These are phyloP conservation scores for Malus orientalis DNA, from an alignment of 306 rosid species.

Conservation along the genomic window DNA sequence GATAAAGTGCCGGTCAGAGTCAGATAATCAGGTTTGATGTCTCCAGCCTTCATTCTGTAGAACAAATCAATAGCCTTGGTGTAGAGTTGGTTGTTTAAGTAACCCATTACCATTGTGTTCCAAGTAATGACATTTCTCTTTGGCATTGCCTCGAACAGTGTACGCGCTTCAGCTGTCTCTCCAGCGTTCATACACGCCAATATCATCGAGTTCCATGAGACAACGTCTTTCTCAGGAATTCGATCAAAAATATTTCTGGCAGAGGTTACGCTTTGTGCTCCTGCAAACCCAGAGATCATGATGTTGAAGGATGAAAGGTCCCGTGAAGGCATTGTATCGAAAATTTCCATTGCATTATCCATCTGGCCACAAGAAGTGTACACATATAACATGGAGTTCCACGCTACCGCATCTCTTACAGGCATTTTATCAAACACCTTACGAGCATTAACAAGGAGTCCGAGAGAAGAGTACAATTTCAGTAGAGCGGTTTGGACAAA, in stretches of 20 bases:
- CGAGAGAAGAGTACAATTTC: neutral
- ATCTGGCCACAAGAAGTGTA: conserved; percentile 19
- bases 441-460: neutral
- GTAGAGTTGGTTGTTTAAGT: conserved; percentile 2
- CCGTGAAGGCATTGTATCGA: conserved; percentile 13
- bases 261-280: neutral
- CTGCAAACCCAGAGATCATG: conserved; percentile 25
- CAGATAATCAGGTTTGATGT: conserved; percentile 16
- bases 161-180: conserved; percentile 11
- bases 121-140: conserved; percentile 20
- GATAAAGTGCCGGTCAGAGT: conserved; percentile 16
- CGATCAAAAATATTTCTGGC: conserved; percentile 15
- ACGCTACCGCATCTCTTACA: conserved; percentile 18
- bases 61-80: conserved; percentile 11
- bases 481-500: conserved; percentile 23
- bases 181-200: conserved; percentile 14
- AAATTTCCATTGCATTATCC: conserved; percentile 6
- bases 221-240: conserved; percentile 15
- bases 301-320: conserved; percentile 17
- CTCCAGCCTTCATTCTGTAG: conserved; percentile 13
- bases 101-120: conserved; percentile 25
- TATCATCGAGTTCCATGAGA: conserved; percentile 32
- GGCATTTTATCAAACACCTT: conserved; percentile 24
- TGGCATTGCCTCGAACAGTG: conserved; percentile 9
- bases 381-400: conserved; percentile 26